Evolutionary conservation across 192 early-diverging fungal genomes (phyloP).

Genomic region (Paraglomus occultum): DNA sequence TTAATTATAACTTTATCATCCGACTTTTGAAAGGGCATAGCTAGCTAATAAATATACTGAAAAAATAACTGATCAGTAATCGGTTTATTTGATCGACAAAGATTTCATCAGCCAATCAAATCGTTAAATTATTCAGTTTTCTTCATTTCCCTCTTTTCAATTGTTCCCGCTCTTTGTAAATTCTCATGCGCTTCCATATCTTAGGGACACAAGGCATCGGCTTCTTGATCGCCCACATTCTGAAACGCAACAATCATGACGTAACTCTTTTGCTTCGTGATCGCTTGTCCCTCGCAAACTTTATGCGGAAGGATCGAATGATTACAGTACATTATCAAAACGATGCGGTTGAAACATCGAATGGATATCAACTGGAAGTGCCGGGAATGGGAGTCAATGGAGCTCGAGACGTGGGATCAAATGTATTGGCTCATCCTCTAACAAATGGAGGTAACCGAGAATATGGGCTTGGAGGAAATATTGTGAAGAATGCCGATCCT

Average conservation of each 20-base stretch:
- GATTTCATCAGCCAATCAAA: no score
- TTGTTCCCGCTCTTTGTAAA: neutral
- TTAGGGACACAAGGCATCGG: conserved; percentile 74
- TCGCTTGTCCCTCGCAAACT: neutral
- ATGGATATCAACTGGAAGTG: conserved; percentile 5
- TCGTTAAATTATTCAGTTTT: no score
- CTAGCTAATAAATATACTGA: neutral
- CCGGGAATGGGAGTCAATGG: neutral
- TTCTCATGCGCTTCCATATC: conserved; percentile 48
- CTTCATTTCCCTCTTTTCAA: neutral
- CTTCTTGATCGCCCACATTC: conserved; percentile 56
- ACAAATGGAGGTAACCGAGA: no score
- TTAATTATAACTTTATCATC: conserved; percentile 17
- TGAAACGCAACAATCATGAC: conserved; percentile 45
- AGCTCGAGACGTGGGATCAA: no score
- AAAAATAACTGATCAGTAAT: no score
- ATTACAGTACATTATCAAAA: neutral
- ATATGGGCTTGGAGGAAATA: no score
- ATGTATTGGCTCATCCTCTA: no score
- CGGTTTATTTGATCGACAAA: no score
- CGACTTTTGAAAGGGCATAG: conserved; percentile 12
- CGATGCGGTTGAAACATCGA: neutral
- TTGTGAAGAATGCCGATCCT: no score
- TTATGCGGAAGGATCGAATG: neutral
- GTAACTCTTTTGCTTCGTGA: conserved; percentile 57